Conservation (phyloP, 208 protist genomes). For the Acanthamoeba triangularis region DNA sequence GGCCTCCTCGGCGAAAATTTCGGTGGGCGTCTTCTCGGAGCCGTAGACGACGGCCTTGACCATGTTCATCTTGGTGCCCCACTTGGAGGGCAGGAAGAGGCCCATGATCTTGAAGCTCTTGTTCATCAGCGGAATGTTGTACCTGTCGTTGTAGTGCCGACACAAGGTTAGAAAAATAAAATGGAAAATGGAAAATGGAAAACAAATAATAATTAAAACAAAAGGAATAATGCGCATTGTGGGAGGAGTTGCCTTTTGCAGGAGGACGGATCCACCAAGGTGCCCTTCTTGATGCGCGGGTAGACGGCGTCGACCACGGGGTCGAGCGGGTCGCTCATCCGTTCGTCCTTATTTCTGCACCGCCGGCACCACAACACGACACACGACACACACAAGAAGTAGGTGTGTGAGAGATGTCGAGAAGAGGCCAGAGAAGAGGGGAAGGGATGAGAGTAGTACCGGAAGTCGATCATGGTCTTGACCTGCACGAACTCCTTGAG, state of each 20-base stretch:
- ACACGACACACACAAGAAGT: no score
- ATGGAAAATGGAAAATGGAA: neutral
- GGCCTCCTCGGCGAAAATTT: constrained; percentile 19
- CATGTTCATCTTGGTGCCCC: constrained; percentile 53
- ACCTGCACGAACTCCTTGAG: neutral
- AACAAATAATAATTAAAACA: no score
- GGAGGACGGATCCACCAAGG: no score
- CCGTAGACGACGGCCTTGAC: neutral
- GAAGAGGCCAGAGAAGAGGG: neutral
- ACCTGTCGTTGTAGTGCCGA: neutral
- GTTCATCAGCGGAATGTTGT: constrained; percentile 67
- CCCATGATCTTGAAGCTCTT: constrained; percentile 48
- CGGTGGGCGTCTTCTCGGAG: neutral
- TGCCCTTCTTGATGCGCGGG: neutral
- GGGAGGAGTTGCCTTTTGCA: no score
- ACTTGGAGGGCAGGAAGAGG: constrained; percentile 40
- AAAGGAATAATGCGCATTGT: no score
- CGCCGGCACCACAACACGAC: no score
- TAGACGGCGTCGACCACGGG: constrained; percentile 25
- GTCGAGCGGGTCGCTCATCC: constrained; percentile 29
- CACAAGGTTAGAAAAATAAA: no score
- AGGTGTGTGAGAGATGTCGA: neutral
- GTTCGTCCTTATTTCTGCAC: constrained; percentile 36
- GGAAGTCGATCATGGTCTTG: constrained; percentile 67
- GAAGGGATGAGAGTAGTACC: neutral